phyloP scores from a whole-genome alignment of 1,284 basidiomycete genomes.

The Trametes hirsuta region DNA sequence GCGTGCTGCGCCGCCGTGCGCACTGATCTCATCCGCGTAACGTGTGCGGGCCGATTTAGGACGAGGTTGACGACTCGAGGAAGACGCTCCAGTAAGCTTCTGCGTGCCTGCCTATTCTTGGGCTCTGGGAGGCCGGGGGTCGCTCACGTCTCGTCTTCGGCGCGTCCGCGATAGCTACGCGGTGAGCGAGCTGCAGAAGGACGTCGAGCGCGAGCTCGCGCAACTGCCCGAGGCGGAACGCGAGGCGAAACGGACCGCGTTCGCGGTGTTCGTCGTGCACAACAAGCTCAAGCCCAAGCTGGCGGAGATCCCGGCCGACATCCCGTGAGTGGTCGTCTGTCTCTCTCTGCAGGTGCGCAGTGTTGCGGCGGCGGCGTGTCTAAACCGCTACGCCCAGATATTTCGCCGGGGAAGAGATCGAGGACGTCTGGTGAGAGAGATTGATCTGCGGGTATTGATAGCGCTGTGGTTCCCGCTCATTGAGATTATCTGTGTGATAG shows the following conservation, averaged over 20 bases:
- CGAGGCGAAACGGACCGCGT: slow-evolving; percentile 75
- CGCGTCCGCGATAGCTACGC: slow-evolving; percentile 68
- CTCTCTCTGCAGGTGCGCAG: neutral
- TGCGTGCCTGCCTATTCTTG: slow-evolving; percentile 9
- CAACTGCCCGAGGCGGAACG: slow-evolving; percentile 71
- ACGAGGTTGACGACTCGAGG: slow-evolving; percentile 94
- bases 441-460: slow-evolving; percentile 20
- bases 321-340: slow-evolving; percentile 56
- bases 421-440: slow-evolving; percentile 46
- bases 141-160: neutral
- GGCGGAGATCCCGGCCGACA: slow-evolving; percentile 67
- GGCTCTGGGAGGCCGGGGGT: neutral
- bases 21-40: neutral
- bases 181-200: slow-evolving; percentile 82
- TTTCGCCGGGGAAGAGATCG: slow-evolving; percentile 68
- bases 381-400: slow-evolving; percentile 52
- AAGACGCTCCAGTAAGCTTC: slow-evolving; percentile 78
- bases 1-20: neutral
- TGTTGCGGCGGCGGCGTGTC: neutral
- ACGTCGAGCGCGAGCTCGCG: slow-evolving; percentile 77
- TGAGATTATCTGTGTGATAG: slow-evolving; percentile 40
- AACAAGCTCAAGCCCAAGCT: slow-evolving; percentile 91
- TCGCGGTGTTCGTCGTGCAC: slow-evolving; percentile 93
- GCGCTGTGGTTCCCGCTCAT: slow-evolving; percentile 8
- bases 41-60: slow-evolving; percentile 46